phyloP scores from a whole-genome alignment of 2,329 filamentous ascomycete genomes.

The Fragosphaeria purpurea region DNA sequence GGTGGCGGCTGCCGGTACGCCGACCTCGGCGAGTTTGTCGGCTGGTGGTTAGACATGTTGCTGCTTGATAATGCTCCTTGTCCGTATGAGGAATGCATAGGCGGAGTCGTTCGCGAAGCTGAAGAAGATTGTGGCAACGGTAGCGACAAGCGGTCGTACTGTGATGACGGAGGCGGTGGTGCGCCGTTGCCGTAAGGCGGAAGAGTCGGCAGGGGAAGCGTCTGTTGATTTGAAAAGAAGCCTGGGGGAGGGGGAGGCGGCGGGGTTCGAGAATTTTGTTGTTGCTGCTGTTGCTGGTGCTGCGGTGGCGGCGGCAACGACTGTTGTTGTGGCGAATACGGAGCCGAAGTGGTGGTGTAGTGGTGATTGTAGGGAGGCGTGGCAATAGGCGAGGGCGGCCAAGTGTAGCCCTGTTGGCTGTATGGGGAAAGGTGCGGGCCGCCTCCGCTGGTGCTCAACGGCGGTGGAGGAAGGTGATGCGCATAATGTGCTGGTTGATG shows the following conservation, averaged over 20 bases:
- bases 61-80: not conserved
- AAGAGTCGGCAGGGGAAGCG: not conserved
- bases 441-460: not conserved
- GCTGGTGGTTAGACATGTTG: not conserved
- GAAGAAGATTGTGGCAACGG: slow-evolving; percentile 7
- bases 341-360: slow-evolving; percentile 29
- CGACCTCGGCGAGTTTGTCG: slow-evolving; percentile 8
- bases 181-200: slow-evolving; percentile 9
- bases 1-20: slow-evolving; percentile 9
- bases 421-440: slow-evolving; percentile 13
- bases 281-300: slow-evolving; percentile 4
- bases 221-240: slow-evolving; percentile 13
- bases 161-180: slow-evolving; percentile 12
- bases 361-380: slow-evolving; percentile 43
- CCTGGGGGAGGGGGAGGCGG: slow-evolving; percentile 19
- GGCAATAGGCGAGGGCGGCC: slow-evolving; percentile 46
- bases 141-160: slow-evolving; percentile 9
- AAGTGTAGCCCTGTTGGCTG: slow-evolving; percentile 35
- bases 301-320: slow-evolving; percentile 11
- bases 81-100: not conserved
- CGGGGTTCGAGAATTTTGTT: slow-evolving; percentile 12
- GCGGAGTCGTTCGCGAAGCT: slow-evolving; percentile 2
- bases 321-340: slow-evolving; percentile 17
- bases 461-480: slow-evolving; percentile 11
- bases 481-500: slow-evolving; percentile 9